These are phyloP conservation scores for Cladorrhinum samala DNA, from an alignment of 495 filamentous ascomycete genomes.

Conservation along the genomic window DNA sequence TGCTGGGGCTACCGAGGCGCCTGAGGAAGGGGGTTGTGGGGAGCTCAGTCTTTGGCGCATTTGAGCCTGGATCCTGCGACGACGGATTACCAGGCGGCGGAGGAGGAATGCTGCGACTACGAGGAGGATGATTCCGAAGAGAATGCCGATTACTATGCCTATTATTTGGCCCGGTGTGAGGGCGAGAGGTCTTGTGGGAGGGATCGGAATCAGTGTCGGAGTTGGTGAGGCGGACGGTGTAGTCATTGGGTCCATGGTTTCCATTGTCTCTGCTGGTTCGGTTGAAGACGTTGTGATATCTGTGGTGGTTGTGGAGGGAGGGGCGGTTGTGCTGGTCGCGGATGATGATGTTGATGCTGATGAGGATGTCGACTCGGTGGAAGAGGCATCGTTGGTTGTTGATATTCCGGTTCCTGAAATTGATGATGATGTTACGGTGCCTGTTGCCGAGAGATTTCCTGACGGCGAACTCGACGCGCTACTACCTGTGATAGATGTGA, in stretches of 20 bases:
- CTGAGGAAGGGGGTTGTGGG: background rate
- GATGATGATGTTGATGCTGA: background rate
- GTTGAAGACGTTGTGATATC: background rate
- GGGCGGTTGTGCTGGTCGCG: slow-evolving; percentile 1
- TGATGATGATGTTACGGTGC: background rate
- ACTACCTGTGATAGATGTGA: background rate
- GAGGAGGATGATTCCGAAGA: slow-evolving; percentile 20
- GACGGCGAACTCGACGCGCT: background rate
- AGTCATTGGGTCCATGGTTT: background rate
- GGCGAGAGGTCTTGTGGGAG: background rate
- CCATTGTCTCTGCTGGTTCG: background rate
- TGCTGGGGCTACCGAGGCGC: background rate
- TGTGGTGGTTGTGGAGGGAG: background rate
- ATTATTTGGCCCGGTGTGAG: slow-evolving; percentile 20
- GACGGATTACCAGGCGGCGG: slow-evolving; percentile 15
- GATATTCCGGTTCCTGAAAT: too few species aligned
- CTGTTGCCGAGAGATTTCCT: background rate
- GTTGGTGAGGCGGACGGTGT: slow-evolving; percentile 1
- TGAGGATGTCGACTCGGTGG: background rate
- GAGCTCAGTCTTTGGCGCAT: slow-evolving; percentile 17
- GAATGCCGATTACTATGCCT: slow-evolving; percentile 16
- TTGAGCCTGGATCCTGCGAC: slow-evolving; percentile 9
- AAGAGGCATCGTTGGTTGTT: too few species aligned
- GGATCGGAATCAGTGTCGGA: background rate
- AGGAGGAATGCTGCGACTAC: slow-evolving; percentile 23